These are phyloP conservation scores for Endocladia muricata DNA, from an alignment of 31 red algal species.

Conservation along the genomic window DNA sequence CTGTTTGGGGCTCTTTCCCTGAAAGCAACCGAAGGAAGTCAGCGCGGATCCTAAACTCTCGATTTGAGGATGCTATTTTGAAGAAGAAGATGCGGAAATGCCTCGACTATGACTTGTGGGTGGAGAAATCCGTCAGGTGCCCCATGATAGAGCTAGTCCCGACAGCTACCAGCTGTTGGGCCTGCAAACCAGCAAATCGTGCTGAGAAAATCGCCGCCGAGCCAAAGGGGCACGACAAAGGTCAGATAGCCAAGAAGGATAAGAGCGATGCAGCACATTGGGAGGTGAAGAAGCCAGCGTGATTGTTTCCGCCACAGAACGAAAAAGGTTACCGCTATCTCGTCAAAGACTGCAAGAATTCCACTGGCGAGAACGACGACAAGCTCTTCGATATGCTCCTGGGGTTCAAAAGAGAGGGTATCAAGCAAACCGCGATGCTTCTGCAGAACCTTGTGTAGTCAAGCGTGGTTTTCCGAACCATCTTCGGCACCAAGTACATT, in stretches of 20 bases:
- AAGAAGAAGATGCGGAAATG: slow-evolving; percentile 25
- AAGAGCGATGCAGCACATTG: too few relatives aligned
- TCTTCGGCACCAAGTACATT: background rate
- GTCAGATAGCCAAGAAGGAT: too few relatives aligned
- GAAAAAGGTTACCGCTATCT: too few relatives aligned
- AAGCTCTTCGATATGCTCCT: background rate
- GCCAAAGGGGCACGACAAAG: too few relatives aligned
- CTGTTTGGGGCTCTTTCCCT: slow-evolving; percentile 24
- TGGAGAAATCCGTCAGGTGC: slow-evolving; percentile 18
- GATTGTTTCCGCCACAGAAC: too few relatives aligned
- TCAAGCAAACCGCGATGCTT: background rate
- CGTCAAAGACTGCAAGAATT: background rate
- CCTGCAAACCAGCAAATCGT: too few relatives aligned
- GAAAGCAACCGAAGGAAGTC: slow-evolving; percentile 44
- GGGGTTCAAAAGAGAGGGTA: background rate
- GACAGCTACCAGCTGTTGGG: slow-evolving; percentile 30
- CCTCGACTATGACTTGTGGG: slow-evolving; percentile 10
- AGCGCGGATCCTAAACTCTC: background rate
- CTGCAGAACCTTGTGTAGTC: too few relatives aligned
- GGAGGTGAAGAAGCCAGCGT: too few relatives aligned
- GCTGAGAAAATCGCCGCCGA: too few relatives aligned
- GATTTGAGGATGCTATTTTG: background rate
- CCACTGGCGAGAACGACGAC: background rate
- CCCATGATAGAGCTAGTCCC: background rate
- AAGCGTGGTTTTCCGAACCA: background rate